Base-by-base conservation (phyloP, 2,329 filamentous ascomycete species). In the Diaporthe sp. region DNA sequence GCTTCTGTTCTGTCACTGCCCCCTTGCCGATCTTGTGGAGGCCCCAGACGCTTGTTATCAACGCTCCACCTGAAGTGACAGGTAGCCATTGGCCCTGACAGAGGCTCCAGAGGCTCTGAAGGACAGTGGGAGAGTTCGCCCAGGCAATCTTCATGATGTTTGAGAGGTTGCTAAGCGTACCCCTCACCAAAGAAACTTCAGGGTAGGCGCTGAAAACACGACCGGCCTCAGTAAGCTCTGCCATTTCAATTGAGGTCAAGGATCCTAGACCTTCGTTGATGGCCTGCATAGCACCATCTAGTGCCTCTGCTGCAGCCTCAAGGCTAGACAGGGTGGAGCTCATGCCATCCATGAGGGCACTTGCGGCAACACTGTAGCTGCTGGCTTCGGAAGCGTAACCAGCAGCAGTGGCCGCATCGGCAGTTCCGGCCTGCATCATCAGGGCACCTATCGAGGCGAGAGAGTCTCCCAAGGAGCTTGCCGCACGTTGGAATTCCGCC, bases 241-340 rank as follows among this genome's bases (percentile, higher is more conserved):
- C 22, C 22, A 71, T 22, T 28, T 71, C 53, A 58, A 58, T 58
- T 1, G 39, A 57, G 39, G 53, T 47, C 1, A 71, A 71, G 39
- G 53, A 60, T n/a, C 22, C 51, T 34, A 71, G 5, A 20, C 57
- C 31, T 17, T 47, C 68, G 42, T 71, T 71, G 15, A 71, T 34
- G 6, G 51, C 17, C 25, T 44, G 20, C 68, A 71, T 71, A 34
- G 68, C 68, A 20, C 51, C 68, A 58, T 71, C 68, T 15, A 71
- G 39, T 9, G 37, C 68, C 53, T 71, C 68, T 25, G 42, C 47
- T 31, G 68, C 17, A 15, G 39, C 53, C n/a, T 71, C 68, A 5
- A 71, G 37, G 17, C 37, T 31, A 15, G 28, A 34, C 25, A 58
- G 15, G 20, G 55, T 12, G n/a, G 39, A 47, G 10, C 39, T 17